A percentile compares a stretch with the other conserved stretches of the same genome.
phyloP scores from a whole-genome alignment of 176 grass and related monocot species.

The Raddia guianensis region DNA sequence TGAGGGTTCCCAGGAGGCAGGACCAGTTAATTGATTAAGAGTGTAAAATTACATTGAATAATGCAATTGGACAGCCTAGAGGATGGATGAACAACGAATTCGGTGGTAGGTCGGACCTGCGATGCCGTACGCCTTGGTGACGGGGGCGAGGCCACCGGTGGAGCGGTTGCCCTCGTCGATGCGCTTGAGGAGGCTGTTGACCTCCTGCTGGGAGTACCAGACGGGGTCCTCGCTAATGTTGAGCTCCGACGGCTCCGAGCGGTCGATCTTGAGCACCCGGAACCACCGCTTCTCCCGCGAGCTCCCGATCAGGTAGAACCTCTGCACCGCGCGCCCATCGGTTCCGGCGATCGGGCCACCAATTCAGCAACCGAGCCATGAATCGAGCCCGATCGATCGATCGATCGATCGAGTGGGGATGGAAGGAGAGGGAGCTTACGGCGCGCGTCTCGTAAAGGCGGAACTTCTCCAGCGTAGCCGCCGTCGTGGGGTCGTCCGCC shows the following conservation, averaged over 20 bases:
- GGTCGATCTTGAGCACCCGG: constrained; percentile 97
- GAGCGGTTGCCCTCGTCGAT: constrained; percentile 88
- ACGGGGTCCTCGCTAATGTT: constrained; percentile 92
- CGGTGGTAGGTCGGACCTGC: constrained; percentile 45
- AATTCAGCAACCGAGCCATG: background rate
- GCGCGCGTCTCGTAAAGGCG: constrained; percentile 93
- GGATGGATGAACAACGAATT: constrained; percentile 11
- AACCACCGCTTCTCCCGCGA: constrained; percentile 87
- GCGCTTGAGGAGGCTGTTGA: constrained; percentile 87
- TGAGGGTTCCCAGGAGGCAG: no score
- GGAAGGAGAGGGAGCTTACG: constrained; percentile 36
- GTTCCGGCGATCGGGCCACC: background rate
- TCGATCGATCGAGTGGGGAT: background rate
- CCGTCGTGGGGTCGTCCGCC: constrained; percentile 52
- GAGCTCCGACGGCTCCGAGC: constrained; percentile 82
- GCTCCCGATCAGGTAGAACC: constrained; percentile 94
- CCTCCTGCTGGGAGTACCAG: constrained; percentile 81
- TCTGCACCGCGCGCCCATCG: constrained; percentile 35
- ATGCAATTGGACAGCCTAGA: background rate
- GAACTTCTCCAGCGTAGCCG: constrained; percentile 80
- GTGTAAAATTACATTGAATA: background rate
- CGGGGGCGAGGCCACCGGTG: constrained; percentile 77
- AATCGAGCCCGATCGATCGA: constrained; percentile 16
- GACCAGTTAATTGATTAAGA: background rate
- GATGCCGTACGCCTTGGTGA: constrained; percentile 92